Base-by-base conservation (phyloP, 805 yeast species). In the Saturnispora serradocipensis region DNA sequence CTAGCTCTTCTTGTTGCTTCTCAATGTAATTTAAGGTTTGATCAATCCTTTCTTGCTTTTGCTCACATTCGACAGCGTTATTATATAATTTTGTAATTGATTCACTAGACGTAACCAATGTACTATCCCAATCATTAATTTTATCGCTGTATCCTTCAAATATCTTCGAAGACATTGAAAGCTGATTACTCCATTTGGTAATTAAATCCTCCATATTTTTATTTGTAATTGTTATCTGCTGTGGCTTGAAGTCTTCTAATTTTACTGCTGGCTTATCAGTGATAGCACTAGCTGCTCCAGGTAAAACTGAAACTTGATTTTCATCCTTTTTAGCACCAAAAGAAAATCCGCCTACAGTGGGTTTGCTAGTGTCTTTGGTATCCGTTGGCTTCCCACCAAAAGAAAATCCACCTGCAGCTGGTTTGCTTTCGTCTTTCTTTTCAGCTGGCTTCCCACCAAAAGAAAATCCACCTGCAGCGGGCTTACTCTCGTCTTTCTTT, bases 131-230 rank as follows among this genome's bases (percentile, higher is more conserved):
- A 49, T 77, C 75, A 55, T 84, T 81, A 20, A 91, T 81, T 54
- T 84, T 84, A 24, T 74, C 71, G 8, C 96, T 82, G 64, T 88
- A 91, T 11, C 74, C 68, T 53, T 83, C 84, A 68, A 90, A 93
- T 36, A 86, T 82, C 25, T 76, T 74, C 2, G 91, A 78, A 0
- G 93, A 81, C 13, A 78, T 75, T 2, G 91, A 74, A 53, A 93
- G 69, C 58, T 93, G 95, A 51, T 81, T 80, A 0, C 97, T 86
- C 99, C 99, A 93, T 67, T 86, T 89, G 13, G 89, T 79, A 43
- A 93, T 86, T 58, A 93, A 75, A 64, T 93, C 98, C 61, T 93
- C 98, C 62, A 93, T 72, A 1, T 97, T 88, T 66, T 88, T 88
- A 68, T 93, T 93, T 60, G 87, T 89, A 36, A 93, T 76, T 4